Base-by-base conservation (phyloP, 108 stramenopile species). In the Fragilariopsis cylindrus region DNA sequence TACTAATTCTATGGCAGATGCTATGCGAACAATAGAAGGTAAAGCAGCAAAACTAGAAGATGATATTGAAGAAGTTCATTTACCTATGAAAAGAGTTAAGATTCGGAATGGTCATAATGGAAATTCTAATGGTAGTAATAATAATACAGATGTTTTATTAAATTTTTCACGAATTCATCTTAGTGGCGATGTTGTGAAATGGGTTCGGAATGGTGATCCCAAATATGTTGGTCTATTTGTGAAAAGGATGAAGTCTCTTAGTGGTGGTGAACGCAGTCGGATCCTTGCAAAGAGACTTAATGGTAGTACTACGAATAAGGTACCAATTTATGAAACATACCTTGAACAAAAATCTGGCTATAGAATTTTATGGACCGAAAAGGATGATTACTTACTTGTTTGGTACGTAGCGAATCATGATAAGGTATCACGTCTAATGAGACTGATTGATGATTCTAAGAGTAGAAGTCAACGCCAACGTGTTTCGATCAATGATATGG, bases 291-390 rank as follows among this genome's bases (percentile, higher is more conserved):
- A 88, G 56, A 71, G 68, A 3, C 69, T 88, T 62, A 81, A 63
- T 44, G 87, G 87, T 49, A 71, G 58, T 21, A 21, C 16, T 40
- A 21, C 58, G 15, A 60, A 60, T 11, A 75, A 81, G 45, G 64
- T 43, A 9, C 66, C 76, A 9, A 83, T 87, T 40, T 85, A 70
- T 41, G 82, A 88, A 69, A 85, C 84, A 15, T 85, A 88, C 67
- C 50, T 88, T 44, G 84, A 85, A 41, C 80, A 84, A 72, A 83
- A 82, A 19, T 81, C 79, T 7, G 85, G 83, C 8, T 62, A 70
- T 18, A 75, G 87, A 5, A 87, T 87, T 42, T 39, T 87, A 6
- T 87, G 84, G 82, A 82, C 81, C 11, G 81, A 84, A 11, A 68
- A 70, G 44, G 58, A 65, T 41, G 19, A 12, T 19, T 41, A 8